Evolutionary conservation across 768 basidiomycete genomes (phyloP).

Genomic region (Hypholoma fasciculare): DNA sequence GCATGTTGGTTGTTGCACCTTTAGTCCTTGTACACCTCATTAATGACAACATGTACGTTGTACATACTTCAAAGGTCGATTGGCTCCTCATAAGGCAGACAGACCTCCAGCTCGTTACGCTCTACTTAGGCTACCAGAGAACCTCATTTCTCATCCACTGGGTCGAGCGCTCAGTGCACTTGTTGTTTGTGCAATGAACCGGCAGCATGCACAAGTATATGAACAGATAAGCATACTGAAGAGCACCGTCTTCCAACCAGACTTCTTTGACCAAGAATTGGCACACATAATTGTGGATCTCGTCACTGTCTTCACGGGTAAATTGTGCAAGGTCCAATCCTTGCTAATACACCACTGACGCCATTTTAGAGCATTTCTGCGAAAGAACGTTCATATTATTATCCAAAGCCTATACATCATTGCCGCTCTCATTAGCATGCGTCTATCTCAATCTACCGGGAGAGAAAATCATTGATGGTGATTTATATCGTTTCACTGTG

Average conservation of each 20-base stretch:
- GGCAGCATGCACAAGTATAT: conserved; percentile 59
- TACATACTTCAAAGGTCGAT: background rate
- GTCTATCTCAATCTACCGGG: conserved; percentile 53
- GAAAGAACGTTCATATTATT: conserved; percentile 53
- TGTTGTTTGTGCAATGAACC: conserved; percentile 49
- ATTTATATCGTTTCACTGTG: conserved; percentile 2
- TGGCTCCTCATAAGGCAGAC: background rate
- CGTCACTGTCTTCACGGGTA: conserved; percentile 53
- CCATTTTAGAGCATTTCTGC: conserved; percentile 55
- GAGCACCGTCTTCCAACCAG: conserved; percentile 39
- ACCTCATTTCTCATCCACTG: conserved; percentile 42
- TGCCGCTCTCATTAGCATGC: conserved; percentile 55
- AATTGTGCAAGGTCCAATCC: background rate
- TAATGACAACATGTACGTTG: conserved; percentile 58
- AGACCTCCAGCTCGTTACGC: conserved; percentile 65
- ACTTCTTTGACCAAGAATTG: conserved; percentile 47
- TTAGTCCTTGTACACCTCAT: conserved; percentile 68
- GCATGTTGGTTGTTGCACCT: conserved; percentile 56
- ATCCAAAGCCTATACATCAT: conserved; percentile 63
- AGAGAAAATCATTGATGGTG: conserved; percentile 40
- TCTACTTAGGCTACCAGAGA: conserved; percentile 53
- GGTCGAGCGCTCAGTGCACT: conserved; percentile 47
- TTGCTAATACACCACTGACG: background rate
- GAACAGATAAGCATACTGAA: conserved; percentile 42
- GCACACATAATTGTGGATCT: conserved; percentile 44